These are phyloP conservation scores for Prunus mume DNA, from an alignment of 306 rosid genomes.

Conservation along the genomic window DNA sequence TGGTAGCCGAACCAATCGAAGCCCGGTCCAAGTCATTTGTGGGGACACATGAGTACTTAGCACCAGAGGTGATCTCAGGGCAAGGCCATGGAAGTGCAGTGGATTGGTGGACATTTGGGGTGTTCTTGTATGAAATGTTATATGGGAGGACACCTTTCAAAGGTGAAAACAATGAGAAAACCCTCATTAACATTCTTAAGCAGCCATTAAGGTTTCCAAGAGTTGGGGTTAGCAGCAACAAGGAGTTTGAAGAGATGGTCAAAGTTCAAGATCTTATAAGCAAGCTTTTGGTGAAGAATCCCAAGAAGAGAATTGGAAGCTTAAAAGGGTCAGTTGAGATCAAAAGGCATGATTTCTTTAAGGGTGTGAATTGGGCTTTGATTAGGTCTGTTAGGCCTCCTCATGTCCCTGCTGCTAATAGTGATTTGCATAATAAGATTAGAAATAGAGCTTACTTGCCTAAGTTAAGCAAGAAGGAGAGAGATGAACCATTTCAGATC, in stretches of 20 bases:
- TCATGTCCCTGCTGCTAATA: slow-evolving; percentile 45
- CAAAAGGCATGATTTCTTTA: slow-evolving; percentile 88
- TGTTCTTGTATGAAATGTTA: slow-evolving; percentile 83
- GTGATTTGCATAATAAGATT: slow-evolving; percentile 39
- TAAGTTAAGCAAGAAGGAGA: slow-evolving; percentile 66
- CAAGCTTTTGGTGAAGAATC: slow-evolving; percentile 87
- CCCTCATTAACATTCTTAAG: slow-evolving; percentile 69
- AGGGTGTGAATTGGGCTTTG: slow-evolving; percentile 86
- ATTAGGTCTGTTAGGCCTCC: slow-evolving; percentile 88
- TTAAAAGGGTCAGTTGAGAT: slow-evolving; percentile 87
- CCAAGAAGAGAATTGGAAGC: slow-evolving; percentile 82
- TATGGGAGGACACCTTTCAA: slow-evolving; percentile 90
- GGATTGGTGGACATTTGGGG: slow-evolving; percentile 98
- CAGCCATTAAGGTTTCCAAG: slow-evolving; percentile 76
- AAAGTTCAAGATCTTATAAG: slow-evolving; percentile 75
- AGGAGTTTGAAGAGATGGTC: slow-evolving; percentile 76
- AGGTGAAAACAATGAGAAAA: slow-evolving; percentile 91
- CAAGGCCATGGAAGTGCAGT: slow-evolving; percentile 97
- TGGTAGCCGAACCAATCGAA: slow-evolving; percentile 83
- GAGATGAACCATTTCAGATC: slow-evolving; percentile 78
- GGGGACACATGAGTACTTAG: slow-evolving; percentile 91
- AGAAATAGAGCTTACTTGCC: slow-evolving; percentile 58
- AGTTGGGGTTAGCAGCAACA: slow-evolving; percentile 50
- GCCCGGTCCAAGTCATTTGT: slow-evolving; percentile 87
- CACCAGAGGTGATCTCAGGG: slow-evolving; percentile 91